Evolutionary conservation across 352 stramenopile species (phyloP), one percentile per base, ranked within the genome.

Genomic region (Phytophthora sansomeana): DNA sequence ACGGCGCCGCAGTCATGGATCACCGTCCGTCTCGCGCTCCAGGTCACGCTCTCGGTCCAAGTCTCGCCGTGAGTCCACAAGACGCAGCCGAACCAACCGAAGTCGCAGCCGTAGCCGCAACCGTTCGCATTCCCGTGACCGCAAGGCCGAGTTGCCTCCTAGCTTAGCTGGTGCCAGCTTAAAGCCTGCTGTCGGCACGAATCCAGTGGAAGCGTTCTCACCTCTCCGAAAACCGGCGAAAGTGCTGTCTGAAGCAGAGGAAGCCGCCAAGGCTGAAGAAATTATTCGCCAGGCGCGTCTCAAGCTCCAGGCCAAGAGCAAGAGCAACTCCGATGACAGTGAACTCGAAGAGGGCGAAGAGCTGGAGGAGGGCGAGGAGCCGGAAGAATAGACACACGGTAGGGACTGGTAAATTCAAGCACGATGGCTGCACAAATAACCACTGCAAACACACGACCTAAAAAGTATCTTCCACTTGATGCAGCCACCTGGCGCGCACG

Each of bases 301-400:
- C 10, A 90, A 90, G 68, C 69, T 92, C 11, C 64, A 81, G 52
- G 66, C 53, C 10, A 85, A 87, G 44, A 62, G 63, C 26, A 77
- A 78, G 33, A 60, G 58, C 24, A 49, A 42, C 21, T 35, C 28
- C 0, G 54, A 81, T 10, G 70, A 85, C 21, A 78, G 72, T 13
- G 81, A 91, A 32, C 67, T 89, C 5, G 84, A 92, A 50, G 84
- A 92, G 24, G 84, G 80, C 9, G 83, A 91, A 29, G 72, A 87
- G 13, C 53, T 74, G 8, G 80, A 87, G 58, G 78, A 81, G 51
- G 74, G 71, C 21, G 58, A 71, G 59, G 60, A 62, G 50, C 33
- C 44, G 9, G 54, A 83, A 33, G 71, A 69, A 67, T 63, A 68
- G 48, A 70, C 24, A 57, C 36, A 42, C 36, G 9, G 13, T 42